Evolutionary conservation across 1,284 basidiomycete genomes (phyloP), one percentile per base, ranked within the genome.

Genomic region (Cystobasidiaceae sp.): DNA sequence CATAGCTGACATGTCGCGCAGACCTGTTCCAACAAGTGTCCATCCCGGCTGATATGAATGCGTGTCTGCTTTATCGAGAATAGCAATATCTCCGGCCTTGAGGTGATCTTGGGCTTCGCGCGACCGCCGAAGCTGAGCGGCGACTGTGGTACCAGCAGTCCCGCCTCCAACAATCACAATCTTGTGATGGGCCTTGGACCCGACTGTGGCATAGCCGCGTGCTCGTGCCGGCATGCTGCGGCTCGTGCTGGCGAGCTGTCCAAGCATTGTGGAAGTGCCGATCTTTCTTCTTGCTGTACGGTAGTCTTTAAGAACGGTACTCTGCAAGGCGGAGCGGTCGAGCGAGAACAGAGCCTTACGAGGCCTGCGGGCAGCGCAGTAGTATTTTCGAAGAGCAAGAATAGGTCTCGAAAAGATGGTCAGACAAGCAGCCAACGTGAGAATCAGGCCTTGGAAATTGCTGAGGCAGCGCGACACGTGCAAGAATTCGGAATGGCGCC

Each of bases 21-120:
- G 81, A 37, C 94, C 94, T 28, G 89, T 82, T 27, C 92, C 93
- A 43, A 93, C 93, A 25, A 97, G 84, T 2, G 93, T 96, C 93
- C 90, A 91, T 69, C 66, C 66, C 21, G 66, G 61, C 33, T 67
- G 66, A 87, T 86, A 90, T 76, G 88, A 82, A 75, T 91, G 89
- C 68, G 82, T 83, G 66, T 87, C 81, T 9, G 87, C 83, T 34
- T 81, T 81, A 55, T 96, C 93, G 50, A 94, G 78, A 63, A 96
- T 86, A 15, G 85, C 89, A 62, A 96, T 85, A 75, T 94, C 91
- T 41, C 81, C 76, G 51, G 81, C 84, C 55, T 93, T 77, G 23
- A 83, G 77, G 71, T 86, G 85, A 19, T 85, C 86, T 44, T 86
- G 84, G 15, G 80, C 79, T 71, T 82, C 82, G 78, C 94, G 90